Base-by-base conservation (phyloP, 371 early-diverging fungal species). In the Batrachochytrium dendrobatidis region DNA sequence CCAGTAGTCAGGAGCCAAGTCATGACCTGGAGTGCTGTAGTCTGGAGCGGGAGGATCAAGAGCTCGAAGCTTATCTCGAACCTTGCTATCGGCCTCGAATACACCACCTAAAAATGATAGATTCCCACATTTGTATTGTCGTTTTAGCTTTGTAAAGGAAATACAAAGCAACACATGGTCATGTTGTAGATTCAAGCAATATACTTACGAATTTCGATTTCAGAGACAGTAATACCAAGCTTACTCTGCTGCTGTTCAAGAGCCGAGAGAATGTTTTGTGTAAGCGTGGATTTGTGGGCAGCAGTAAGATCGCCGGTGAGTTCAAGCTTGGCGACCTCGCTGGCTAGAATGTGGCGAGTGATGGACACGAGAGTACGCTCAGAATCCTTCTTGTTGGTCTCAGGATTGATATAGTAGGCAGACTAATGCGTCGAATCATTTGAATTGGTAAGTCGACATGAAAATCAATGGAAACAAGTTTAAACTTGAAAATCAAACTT, bases 1-100 rank as follows among this genome's bases (percentile, higher is more conserved):
- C 77, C 77, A 77, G 72, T 77, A 75, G 65, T 77, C 77, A 59
- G 63, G 60, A 29, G 59, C 25, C 20, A 77, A 66, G 56, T 58
- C 60, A 65, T 77, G 74, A 31, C 74, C 74, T 24, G 67, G 55
- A 29, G 66, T 60, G 46, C 67, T 67, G 33, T 59, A 63, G 55
- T 63, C 64, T 24, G 60, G 66, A 34, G 66, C 66, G 46, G 66
- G 65, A 28, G 77, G 70, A 64, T 74, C 74, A 17, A 72, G 61
- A 24, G 77, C 77, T 43, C 77, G 72, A 52, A 77, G 72, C 60
- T 68, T 69, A 66, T 68, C 73, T 44, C 68, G 57, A 48, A 77
- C 63, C 53, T 70, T 68, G 15, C 43, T 26, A 32, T 52, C 49
- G 53, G 65, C 45, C 44, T 70, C 66, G 66, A 72, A 77, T 26